Evolutionary conservation across 1,284 basidiomycete genomes (phyloP).

Genomic region (Pseudomicrostroma phylloplanum): DNA sequence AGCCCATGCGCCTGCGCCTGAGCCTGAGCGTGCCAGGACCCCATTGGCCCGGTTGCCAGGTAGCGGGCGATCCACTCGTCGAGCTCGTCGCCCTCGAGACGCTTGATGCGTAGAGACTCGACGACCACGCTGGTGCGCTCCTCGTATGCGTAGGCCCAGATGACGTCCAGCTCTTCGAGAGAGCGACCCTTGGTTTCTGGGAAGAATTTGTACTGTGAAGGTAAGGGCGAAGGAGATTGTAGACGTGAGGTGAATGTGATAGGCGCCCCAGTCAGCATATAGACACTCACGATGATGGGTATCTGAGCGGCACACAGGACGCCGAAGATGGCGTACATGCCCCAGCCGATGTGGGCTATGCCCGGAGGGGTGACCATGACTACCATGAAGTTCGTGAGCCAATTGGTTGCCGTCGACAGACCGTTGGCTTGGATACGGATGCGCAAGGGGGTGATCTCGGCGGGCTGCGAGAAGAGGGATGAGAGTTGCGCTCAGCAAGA

Average conservation of each 20-base stretch:
- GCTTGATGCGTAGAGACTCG: too few species aligned
- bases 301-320: conserved; percentile 46
- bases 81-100: too few species aligned
- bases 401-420: conserved; percentile 13
- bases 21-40: too few species aligned
- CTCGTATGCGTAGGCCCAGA: too few species aligned
- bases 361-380: conserved; percentile 57
- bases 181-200: conserved; percentile 39
- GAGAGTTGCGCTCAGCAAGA: too few species aligned
- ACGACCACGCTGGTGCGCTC: too few species aligned
- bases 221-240: too few species aligned
- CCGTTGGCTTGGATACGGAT: conserved; percentile 14
- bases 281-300: conserved; percentile 38
- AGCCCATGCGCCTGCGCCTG: too few species aligned
- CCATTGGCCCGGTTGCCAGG: too few species aligned
- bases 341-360: conserved; percentile 60
- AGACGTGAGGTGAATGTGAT: too few species aligned
- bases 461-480: neutral
- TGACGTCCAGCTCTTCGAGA: conserved; percentile 3
- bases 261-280: conserved; percentile 37
- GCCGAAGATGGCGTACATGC: conserved; percentile 49
- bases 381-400: conserved; percentile 51
- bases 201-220: conserved; percentile 30
- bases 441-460: conserved; percentile 11
- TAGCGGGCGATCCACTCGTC: too few species aligned